phyloP scores from a whole-genome alignment of 1,139 yeast species.

The Kurtzmaniella quercitrusa region DNA sequence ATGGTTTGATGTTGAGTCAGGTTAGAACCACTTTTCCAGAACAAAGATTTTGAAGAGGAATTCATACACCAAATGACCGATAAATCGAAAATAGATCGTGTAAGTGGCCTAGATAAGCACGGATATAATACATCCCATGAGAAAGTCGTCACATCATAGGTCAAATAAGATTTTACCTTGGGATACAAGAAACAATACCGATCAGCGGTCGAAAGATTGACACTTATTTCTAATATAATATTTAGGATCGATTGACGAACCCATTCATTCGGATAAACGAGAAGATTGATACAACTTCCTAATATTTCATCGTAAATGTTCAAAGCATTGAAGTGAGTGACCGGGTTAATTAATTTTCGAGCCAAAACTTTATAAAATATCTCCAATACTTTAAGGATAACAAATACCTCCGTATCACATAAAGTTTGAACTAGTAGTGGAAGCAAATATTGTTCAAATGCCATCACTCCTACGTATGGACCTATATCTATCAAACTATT shows the following conservation, averaged over 20 bases:
- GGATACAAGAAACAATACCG: conserved; percentile 81
- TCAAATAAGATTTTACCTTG: conserved; percentile 68
- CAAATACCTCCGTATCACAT: conserved; percentile 78
- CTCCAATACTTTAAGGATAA: conserved; percentile 70
- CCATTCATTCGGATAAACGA: conserved; percentile 86
- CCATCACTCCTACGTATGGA: conserved; percentile 72
- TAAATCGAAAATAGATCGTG: conserved; percentile 62
- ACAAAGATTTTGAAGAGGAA: conserved; percentile 58
- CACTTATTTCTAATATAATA: conserved; percentile 59
- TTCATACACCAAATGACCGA: conserved; percentile 70
- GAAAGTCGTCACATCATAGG: conserved; percentile 69
- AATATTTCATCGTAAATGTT: conserved; percentile 38
- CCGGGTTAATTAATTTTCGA: conserved; percentile 32
- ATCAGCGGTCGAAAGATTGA: conserved; percentile 69
- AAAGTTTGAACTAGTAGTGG: conserved; percentile 82
- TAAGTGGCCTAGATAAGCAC: conserved; percentile 60
- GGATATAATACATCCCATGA: conserved; percentile 62
- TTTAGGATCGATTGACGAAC: conserved; percentile 67
- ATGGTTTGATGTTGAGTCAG: conserved; percentile 7
- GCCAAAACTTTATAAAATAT: conserved; percentile 45
- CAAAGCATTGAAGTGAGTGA: conserved; percentile 36
- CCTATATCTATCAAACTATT: conserved; percentile 76
- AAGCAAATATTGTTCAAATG: conserved; percentile 82
- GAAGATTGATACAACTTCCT: conserved; percentile 23
- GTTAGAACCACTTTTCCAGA: conserved; percentile 59